A percentile compares a stretch with the other conserved stretches of the same genome.
phyloP scores from a whole-genome alignment of 1,284 basidiomycete species.

The Austropuccinia psidii region DNA sequence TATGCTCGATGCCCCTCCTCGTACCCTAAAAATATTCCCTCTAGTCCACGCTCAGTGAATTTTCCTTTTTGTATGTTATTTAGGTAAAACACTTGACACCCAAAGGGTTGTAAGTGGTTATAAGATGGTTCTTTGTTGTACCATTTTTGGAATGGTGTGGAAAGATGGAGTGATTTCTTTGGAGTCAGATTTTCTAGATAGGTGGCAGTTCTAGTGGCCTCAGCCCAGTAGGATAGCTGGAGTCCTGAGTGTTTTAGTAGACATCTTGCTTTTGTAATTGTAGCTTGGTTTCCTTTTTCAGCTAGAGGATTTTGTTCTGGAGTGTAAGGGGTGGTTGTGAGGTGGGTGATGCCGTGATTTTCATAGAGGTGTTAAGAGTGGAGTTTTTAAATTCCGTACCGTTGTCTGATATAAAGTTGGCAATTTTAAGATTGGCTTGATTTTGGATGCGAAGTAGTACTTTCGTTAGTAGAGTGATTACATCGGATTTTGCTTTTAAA shows the following conservation, averaged over 20 bases:
- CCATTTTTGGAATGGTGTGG: not conserved
- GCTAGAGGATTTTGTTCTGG: conserved; percentile 46
- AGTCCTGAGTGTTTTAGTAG: conserved; percentile 44
- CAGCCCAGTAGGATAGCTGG: conserved; percentile 45
- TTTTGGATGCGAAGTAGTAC: not conserved
- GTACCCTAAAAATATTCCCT: not conserved
- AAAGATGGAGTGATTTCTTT: not conserved
- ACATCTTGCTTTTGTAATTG: conserved; percentile 41
- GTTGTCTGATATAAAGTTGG: not conserved
- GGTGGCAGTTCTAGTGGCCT: conserved; percentile 44
- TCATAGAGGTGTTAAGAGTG: not conserved
- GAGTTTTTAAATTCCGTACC: not conserved
- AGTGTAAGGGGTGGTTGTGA: not conserved
- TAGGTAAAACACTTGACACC: not conserved
- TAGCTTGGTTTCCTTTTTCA: conserved; percentile 44
- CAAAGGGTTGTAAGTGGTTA: not conserved
- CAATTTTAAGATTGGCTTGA: not conserved
- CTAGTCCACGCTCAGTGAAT: not conserved
- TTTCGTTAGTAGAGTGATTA: not conserved
- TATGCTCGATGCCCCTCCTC: not conserved
- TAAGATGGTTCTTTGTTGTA: not conserved
- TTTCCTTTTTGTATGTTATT: not conserved
- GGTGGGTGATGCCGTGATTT: not conserved
- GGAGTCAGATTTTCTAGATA: conserved; percentile 39
- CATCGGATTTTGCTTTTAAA: not conserved